A percentile compares a stretch with the other conserved stretches of the same genome.
These are phyloP conservation scores for Arthroderma uncinatum DNA, from an alignment of 2,329 filamentous ascomycete genomes.

Conservation along the genomic window DNA sequence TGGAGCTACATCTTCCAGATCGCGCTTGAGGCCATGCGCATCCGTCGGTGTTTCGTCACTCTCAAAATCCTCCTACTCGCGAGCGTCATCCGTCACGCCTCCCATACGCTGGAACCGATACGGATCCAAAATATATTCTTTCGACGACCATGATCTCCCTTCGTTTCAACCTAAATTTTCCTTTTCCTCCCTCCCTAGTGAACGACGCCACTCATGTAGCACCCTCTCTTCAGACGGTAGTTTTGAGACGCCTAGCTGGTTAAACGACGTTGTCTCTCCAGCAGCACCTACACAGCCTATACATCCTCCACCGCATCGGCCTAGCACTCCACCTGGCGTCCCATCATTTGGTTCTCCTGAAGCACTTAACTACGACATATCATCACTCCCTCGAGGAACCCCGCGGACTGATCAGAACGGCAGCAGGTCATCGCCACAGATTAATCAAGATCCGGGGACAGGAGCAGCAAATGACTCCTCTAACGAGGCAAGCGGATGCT, in stretches of 20 bases:
- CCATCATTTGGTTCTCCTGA: conserved; percentile 35
- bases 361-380: conserved; percentile 23
- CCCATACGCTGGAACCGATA: conserved; percentile 9
- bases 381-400: not conserved
- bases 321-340: conserved; percentile 35
- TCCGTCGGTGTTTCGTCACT: not conserved
- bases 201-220: conserved; percentile 10
- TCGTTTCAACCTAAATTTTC: conserved; percentile 11
- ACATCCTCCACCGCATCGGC: conserved; percentile 29
- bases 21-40: conserved; percentile 7
- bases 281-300: conserved; percentile 24
- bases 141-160: conserved; percentile 20
- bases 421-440: conserved; percentile 4
- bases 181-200: conserved; percentile 4
- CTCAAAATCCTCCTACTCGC: conserved; percentile 1
- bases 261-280: conserved; percentile 20
- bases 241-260: conserved; percentile 19
- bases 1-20: conserved; percentile 12
- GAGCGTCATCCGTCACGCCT: not conserved
- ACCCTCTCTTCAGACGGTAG: conserved; percentile 20
- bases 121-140: conserved; percentile 18
- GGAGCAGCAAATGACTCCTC: not conserved
- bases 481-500: not conserved
- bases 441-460: not conserved
- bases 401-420: conserved; percentile 5